These are phyloP conservation scores for Porodaedalea pini DNA, from an alignment of 1,284 basidiomycete species.

Conservation along the genomic window DNA sequence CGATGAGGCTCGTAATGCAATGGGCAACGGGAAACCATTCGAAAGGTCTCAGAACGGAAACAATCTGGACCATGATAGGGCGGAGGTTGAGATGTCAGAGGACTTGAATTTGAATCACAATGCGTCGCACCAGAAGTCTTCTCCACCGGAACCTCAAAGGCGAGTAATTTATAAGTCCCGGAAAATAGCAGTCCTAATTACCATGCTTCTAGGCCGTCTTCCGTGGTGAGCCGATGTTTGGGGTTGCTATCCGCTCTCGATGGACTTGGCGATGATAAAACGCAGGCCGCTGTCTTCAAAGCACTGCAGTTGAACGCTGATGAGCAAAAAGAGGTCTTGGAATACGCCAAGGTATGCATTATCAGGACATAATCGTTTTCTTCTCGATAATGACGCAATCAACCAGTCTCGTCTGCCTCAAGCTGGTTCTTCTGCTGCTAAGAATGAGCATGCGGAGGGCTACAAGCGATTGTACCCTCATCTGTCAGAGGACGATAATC, in stretches of 20 bases:
- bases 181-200: not conserved
- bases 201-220: not conserved
- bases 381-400: too few species aligned
- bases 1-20: not conserved
- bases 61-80: too few species aligned
- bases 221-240: not conserved
- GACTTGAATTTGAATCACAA: not conserved
- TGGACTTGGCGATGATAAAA: not conserved
- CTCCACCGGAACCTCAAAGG: not conserved
- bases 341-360: not conserved
- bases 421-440: not conserved
- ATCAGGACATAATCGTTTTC: not conserved
- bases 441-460: not conserved
- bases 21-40: too few species aligned
- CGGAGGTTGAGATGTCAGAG: too few species aligned
- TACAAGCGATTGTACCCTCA: not conserved
- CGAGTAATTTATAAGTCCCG: not conserved
- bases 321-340: not conserved
- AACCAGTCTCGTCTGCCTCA: not conserved
- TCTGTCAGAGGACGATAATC: not conserved
- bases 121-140: not conserved
- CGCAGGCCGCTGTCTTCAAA: not conserved
- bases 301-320: not conserved
- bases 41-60: too few species aligned
- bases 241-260: not conserved